These are phyloP conservation scores for Plantago coronopus DNA, from an alignment of 305 asterid genomes.

Conservation along the genomic window DNA sequence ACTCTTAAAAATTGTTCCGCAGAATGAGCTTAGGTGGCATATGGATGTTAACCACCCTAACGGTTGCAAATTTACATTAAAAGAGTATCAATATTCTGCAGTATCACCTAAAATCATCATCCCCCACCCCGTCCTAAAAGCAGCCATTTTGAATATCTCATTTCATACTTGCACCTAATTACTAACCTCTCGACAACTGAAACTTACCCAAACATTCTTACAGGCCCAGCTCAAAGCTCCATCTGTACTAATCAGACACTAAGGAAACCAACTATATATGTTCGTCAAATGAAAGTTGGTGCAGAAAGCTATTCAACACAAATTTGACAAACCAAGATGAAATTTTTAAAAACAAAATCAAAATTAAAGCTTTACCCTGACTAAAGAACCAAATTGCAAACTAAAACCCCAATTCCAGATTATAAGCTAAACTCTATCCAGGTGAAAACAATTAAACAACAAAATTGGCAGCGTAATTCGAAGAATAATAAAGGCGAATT, in stretches of 20 bases:
- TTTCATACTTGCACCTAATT: too few relatives aligned
- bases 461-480: neutral
- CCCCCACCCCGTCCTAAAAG: too few relatives aligned
- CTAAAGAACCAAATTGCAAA: neutral
- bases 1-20: neutral
- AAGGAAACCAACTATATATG: too few relatives aligned
- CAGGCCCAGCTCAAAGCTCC: neutral
- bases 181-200: neutral
- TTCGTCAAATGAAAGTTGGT: neutral
- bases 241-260: neutral
- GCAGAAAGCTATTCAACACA: neutral
- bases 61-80: too few relatives aligned
- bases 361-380: neutral
- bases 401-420: constrained; percentile 2
- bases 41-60: too few relatives aligned
- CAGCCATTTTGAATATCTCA: too few relatives aligned
- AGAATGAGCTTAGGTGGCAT: too few relatives aligned
- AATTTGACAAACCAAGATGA: neutral
- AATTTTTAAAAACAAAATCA: neutral
- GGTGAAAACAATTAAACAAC: neutral
- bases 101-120: too few relatives aligned
- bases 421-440: neutral
- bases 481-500: neutral
- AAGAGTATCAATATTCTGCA: too few relatives aligned
- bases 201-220: neutral